Evolutionary conservation across 768 basidiomycete genomes (phyloP).

Genomic region (Austroboletus eburneus): DNA sequence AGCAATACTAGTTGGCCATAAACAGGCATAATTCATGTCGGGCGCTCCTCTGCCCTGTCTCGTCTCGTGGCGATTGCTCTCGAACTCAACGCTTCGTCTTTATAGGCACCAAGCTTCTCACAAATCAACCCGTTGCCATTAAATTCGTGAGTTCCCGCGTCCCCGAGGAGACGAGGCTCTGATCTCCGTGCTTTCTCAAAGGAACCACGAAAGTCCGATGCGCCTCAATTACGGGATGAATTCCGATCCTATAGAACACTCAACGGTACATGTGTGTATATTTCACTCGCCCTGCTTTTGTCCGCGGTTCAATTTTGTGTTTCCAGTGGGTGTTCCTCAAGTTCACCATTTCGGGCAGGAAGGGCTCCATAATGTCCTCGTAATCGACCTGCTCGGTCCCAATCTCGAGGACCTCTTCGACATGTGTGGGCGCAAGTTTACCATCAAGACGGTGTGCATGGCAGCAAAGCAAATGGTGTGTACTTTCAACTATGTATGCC

Average conservation of each 20-base stretch:
- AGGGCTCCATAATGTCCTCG: conserved; percentile 93
- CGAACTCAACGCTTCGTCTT: conserved; percentile 14
- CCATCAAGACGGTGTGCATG: conserved; percentile 98
- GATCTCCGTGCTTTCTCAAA: conserved; percentile 30
- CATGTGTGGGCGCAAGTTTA: conserved; percentile 98
- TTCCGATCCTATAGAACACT: conserved; percentile 96
- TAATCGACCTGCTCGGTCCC: conserved; percentile 94
- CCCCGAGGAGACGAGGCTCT: conserved; percentile 10
- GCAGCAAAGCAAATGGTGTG: conserved; percentile 98
- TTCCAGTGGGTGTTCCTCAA: conserved; percentile 89
- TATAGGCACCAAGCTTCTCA: conserved; percentile 79
- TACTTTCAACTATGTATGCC: neutral
- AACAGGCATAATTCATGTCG: conserved; percentile 5
- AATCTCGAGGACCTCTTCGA: conserved; percentile 98
- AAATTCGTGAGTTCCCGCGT: conserved; percentile 73
- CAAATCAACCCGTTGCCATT: conserved; percentile 88
- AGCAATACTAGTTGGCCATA: conserved; percentile 4
- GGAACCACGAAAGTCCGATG: conserved; percentile 97
- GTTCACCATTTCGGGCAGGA: conserved; percentile 99
- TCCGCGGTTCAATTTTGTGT: conserved; percentile 11
- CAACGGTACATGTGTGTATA: conserved; percentile 74
- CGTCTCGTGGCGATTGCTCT: neutral
- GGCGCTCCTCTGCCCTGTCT: conserved; percentile 1
- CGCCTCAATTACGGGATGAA: conserved; percentile 95
- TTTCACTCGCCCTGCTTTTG: conserved; percentile 2